phyloP scores from a whole-genome alignment of 495 filamentous ascomycete genomes.

The Penicillium longicatenatum region DNA sequence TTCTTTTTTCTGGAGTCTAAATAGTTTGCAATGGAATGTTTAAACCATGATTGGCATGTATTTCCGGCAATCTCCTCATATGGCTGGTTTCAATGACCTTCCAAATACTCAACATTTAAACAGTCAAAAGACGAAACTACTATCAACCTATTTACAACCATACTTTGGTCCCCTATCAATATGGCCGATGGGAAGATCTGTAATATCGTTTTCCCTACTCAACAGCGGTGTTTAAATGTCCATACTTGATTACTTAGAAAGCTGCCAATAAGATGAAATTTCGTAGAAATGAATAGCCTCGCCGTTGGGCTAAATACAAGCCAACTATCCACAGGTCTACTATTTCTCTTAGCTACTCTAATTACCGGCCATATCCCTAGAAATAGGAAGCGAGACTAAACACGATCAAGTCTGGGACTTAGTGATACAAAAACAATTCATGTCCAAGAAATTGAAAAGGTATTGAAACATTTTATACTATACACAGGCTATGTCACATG shows the following conservation, averaged over 20 bases:
- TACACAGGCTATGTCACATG: conserved; percentile 38
- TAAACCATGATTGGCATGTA: background rate
- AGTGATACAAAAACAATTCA: conserved; percentile 21
- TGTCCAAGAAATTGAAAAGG: conserved; percentile 11
- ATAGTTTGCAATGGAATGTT: too few species aligned
- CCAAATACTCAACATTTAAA: too few species aligned
- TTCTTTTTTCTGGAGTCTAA: too few species aligned
- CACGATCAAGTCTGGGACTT: conserved; percentile 5
- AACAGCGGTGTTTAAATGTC: background rate
- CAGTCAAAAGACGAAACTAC: too few species aligned
- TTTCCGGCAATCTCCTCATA: too few species aligned
- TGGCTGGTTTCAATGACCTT: too few species aligned
- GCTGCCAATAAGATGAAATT: background rate
- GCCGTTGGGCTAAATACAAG: conserved; percentile 4
- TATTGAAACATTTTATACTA: conserved; percentile 32
- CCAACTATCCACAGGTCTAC: background rate
- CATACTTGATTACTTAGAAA: too few species aligned
- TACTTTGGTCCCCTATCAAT: too few species aligned
- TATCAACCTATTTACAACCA: too few species aligned
- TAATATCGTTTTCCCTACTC: background rate
- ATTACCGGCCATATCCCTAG: background rate
- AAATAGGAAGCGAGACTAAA: background rate
- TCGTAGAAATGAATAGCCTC: background rate
- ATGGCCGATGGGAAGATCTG: background rate
- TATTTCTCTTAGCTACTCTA: background rate